Evolutionary conservation across 352 stramenopile species (phyloP).

Genomic region (Pythium grandisporangium): DNA sequence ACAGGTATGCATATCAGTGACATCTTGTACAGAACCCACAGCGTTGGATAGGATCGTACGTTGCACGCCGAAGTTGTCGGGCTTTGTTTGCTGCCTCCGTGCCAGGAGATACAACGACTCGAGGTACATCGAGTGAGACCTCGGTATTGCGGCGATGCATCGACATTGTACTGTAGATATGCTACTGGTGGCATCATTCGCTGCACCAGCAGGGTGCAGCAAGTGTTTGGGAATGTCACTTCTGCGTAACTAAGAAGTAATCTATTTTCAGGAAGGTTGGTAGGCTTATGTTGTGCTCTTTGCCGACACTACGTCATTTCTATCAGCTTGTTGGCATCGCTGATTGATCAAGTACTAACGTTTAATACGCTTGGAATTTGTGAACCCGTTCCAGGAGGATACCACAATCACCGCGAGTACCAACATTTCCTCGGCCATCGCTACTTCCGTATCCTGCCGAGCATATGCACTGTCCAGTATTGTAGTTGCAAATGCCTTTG

Average conservation of each 20-base stretch:
- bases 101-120: slow-evolving; percentile 4
- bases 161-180: too few relatives aligned
- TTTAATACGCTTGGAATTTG: too few relatives aligned
- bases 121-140: too few relatives aligned
- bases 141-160: too few relatives aligned
- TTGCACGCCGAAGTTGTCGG: slow-evolving; percentile 14
- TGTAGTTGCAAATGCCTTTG: slow-evolving; percentile 77
- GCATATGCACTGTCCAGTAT: slow-evolving; percentile 38
- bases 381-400: too few relatives aligned
- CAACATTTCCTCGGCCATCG: slow-evolving; percentile 44
- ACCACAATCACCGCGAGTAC: slow-evolving; percentile 62
- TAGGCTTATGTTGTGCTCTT: background rate
- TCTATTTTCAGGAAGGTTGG: slow-evolving; percentile 13
- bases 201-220: too few relatives aligned
- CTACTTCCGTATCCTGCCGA: slow-evolving; percentile 39
- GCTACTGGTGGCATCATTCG: too few relatives aligned
- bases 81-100: slow-evolving; percentile 11
- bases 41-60: slow-evolving; percentile 3
- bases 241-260: background rate
- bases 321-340: too few relatives aligned
- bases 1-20: background rate
- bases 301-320: too few relatives aligned
- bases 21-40: background rate
- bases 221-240: too few relatives aligned
- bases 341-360: too few relatives aligned